These are phyloP conservation scores for Scytalidium lignicola DNA, from an alignment of 2,329 filamentous ascomycete species.

Conservation along the genomic window DNA sequence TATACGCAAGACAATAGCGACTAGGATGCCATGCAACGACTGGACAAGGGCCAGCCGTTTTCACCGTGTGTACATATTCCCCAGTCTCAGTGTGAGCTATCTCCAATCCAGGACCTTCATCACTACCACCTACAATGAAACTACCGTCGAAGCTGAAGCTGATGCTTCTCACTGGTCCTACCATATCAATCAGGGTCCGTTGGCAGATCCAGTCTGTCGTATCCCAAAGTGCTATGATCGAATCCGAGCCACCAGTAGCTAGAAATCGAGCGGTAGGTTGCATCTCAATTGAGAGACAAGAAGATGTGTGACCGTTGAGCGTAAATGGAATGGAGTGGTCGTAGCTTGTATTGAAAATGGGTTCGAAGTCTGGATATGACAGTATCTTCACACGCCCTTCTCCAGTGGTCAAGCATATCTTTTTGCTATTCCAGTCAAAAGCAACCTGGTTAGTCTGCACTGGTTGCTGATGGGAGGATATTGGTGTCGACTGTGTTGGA, in stretches of 20 bases:
- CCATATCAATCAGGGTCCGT: constrained; percentile 63
- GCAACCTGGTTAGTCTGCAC: constrained; percentile 67
- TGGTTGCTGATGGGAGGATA: constrained; percentile 55
- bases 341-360: constrained; percentile 44
- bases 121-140: constrained; percentile 68
- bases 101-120: constrained; percentile 64
- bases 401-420: constrained; percentile 65
- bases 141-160: constrained; percentile 74
- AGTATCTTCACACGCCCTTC: constrained; percentile 68
- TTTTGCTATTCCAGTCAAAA: constrained; percentile 69
- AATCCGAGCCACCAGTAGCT: constrained; percentile 71
- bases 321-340: constrained; percentile 46
- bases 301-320: constrained; percentile 68
- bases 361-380: constrained; percentile 59
- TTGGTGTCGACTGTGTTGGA: constrained; percentile 48
- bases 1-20: constrained; percentile 69
- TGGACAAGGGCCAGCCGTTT: constrained; percentile 58
- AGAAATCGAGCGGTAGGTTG: constrained; percentile 68
- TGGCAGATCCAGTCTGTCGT: constrained; percentile 73
- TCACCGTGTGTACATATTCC: constrained; percentile 66
- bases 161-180: constrained; percentile 64
- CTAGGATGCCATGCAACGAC: constrained; percentile 73
- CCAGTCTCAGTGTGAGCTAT: constrained; percentile 70
- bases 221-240: constrained; percentile 72
- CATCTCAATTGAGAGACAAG: constrained; percentile 63